Percentiles rank a stretch among this genome's conserved stretches.
These are phyloP conservation scores for Chimonanthus salicifolius DNA, from an alignment of 164 flowering plant genomes.

Conservation along the genomic window DNA sequence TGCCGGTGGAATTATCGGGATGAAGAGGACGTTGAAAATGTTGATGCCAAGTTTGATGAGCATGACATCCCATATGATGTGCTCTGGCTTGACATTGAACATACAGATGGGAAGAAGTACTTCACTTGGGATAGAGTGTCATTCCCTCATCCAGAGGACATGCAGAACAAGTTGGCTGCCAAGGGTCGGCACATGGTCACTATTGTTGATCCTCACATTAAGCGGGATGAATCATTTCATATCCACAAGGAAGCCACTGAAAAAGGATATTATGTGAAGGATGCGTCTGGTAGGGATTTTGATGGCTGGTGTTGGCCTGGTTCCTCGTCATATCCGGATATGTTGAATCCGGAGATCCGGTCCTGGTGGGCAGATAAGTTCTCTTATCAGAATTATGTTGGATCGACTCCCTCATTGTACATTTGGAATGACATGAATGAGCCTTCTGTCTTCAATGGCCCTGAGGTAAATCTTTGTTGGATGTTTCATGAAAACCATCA, in stretches of 20 bases:
- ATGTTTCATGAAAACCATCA: background rate
- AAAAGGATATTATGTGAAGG: constrained; percentile 87
- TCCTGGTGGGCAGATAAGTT: constrained; percentile 94
- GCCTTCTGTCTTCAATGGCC: constrained; percentile 98
- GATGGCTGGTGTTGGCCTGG: constrained; percentile 99
- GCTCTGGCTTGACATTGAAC: constrained; percentile 97
- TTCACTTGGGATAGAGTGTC: constrained; percentile 83
- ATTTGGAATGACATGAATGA: constrained; percentile 99
- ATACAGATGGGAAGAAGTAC: constrained; percentile 91
- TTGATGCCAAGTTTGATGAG: constrained; percentile 89
- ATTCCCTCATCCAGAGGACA: constrained; percentile 84
- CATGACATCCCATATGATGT: constrained; percentile 96
- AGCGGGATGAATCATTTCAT: constrained; percentile 73
- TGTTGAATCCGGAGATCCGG: constrained; percentile 80
- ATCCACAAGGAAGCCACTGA: constrained; percentile 86
- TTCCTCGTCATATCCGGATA: constrained; percentile 82
- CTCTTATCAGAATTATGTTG: constrained; percentile 63
- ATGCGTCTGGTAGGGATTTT: constrained; percentile 73
- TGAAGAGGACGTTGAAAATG: constrained; percentile 88
- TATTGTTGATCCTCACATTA: constrained; percentile 95
- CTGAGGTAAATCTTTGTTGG: constrained; percentile 53
- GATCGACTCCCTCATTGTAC: constrained; percentile 93
- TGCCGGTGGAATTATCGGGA: constrained; percentile 98
- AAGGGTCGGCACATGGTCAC: constrained; percentile 97
- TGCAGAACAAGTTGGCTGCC: constrained; percentile 82